These are phyloP conservation scores for Botrytis squamosa DNA, from an alignment of 2,329 filamentous ascomycete genomes.

Conservation along the genomic window DNA sequence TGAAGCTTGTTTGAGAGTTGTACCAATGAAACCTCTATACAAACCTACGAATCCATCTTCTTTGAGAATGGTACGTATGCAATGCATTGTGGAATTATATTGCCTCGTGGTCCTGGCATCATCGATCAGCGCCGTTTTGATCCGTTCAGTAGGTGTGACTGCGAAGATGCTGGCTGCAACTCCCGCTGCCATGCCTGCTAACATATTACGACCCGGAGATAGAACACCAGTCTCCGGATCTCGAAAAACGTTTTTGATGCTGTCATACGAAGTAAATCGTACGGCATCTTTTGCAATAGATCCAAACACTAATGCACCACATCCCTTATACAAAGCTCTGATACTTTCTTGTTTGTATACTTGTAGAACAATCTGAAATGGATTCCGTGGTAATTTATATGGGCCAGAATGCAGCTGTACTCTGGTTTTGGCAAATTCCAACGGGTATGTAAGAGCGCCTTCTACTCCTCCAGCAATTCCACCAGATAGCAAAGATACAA, in stretches of 20 bases:
- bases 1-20: conserved; percentile 49
- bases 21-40: conserved; percentile 47
- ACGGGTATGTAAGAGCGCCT: conserved; percentile 48
- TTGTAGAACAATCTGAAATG: conserved; percentile 54
- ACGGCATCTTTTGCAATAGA: conserved; percentile 61
- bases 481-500: conserved; percentile 33
- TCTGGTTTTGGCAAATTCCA: conserved; percentile 67
- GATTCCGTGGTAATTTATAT: conserved; percentile 51
- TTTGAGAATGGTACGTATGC: conserved; percentile 39
- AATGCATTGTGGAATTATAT: conserved; percentile 39
- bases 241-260: conserved; percentile 63
- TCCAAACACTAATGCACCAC: conserved; percentile 29
- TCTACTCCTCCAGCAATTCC: conserved; percentile 32
- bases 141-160: conserved; percentile 66
- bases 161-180: conserved; percentile 61
- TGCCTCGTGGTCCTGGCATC: conserved; percentile 29
- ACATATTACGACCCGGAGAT: conserved; percentile 55
- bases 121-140: conserved; percentile 61
- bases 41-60: conserved; percentile 45
- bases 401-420: conserved; percentile 51
- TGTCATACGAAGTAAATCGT: conserved; percentile 65
- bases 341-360: conserved; percentile 57
- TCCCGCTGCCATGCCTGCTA: conserved; percentile 63
- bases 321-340: conserved; percentile 47
- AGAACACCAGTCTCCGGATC: conserved; percentile 54